Conservation (phyloP, 495 filamentous ascomycete species). For the Entonaema liquescens region DNA sequence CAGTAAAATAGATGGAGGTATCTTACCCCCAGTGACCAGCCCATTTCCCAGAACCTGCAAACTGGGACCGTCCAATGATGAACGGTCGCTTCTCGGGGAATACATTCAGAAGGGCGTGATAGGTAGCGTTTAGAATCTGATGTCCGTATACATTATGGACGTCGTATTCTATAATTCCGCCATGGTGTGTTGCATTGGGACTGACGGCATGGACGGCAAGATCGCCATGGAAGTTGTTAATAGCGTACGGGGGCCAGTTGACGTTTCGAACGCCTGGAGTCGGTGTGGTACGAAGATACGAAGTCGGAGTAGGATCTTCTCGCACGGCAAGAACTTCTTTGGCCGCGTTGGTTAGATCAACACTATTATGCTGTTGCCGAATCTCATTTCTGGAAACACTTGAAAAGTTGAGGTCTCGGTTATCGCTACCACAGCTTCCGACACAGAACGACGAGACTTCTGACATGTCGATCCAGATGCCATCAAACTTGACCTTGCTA, state of each 20-base stretch:
- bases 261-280: slow-evolving; percentile 77
- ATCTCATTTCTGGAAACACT: slow-evolving; percentile 70
- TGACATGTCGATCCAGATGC: slow-evolving; percentile 91
- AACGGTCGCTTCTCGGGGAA: slow-evolving; percentile 77
- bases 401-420: slow-evolving; percentile 74
- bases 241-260: slow-evolving; percentile 81
- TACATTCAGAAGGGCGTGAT: slow-evolving; percentile 71
- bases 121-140: slow-evolving; percentile 81
- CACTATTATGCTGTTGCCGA: slow-evolving; percentile 74
- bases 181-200: slow-evolving; percentile 80
- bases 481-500: slow-evolving; percentile 75
- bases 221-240: slow-evolving; percentile 82
- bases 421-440: slow-evolving; percentile 76
- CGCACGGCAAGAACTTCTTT: slow-evolving; percentile 59
- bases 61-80: slow-evolving; percentile 86
- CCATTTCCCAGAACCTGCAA: slow-evolving; percentile 80
- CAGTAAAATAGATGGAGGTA: neutral
- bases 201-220: slow-evolving; percentile 76
- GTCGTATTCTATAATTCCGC: slow-evolving; percentile 79
- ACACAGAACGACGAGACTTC: slow-evolving; percentile 85
- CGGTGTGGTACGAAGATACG: slow-evolving; percentile 69
- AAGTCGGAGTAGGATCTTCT: slow-evolving; percentile 49
- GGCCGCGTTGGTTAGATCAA: slow-evolving; percentile 73
- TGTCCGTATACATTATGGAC: slow-evolving; percentile 81
- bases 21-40: slow-evolving; percentile 82